Evolutionary conservation across 495 filamentous ascomycete species (phyloP).

Genomic region (Trypethelium eluteriae): DNA sequence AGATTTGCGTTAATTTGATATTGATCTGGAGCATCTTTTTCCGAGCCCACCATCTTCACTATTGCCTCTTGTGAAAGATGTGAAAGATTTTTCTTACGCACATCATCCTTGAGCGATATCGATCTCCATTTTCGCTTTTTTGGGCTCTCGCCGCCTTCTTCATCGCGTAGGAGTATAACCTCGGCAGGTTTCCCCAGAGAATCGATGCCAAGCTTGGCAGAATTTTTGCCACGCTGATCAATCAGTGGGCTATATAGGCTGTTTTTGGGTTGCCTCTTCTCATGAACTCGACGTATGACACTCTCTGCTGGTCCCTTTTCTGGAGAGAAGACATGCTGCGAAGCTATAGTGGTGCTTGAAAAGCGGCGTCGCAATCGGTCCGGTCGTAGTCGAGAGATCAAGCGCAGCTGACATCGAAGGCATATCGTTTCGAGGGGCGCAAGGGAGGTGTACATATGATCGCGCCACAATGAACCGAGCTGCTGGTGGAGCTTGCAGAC

Average conservation of each 20-base stretch:
- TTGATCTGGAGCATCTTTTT: not conserved
- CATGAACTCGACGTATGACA: not conserved
- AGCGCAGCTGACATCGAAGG: not conserved
- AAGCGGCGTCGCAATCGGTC: not conserved
- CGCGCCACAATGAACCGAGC: not conserved
- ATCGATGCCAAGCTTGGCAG: not conserved
- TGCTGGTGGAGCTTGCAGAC: not conserved
- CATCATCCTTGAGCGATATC: not conserved
- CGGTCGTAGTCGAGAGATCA: not conserved
- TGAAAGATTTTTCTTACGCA: not conserved
- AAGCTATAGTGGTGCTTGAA: not conserved
- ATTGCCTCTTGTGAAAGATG: not conserved
- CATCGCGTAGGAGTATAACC: not conserved
- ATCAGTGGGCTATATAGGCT: not conserved
- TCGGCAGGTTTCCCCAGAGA: conserved; percentile 2
- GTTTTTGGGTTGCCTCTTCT: not conserved
- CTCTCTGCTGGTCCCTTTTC: not conserved
- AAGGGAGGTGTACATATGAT: conserved; percentile 7
- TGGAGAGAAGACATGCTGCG: not conserved
- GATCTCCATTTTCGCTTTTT: conserved; percentile 3
- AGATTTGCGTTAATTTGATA: not conserved
- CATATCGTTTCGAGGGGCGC: conserved; percentile 1
- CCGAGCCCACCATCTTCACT: not conserved
- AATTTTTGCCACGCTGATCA: not conserved
- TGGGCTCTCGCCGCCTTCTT: not conserved